Evolutionary conservation across 169 alveolate genomes (phyloP), one percentile per base, ranked within the genome.

Genomic region (Babesia gibsoni): DNA sequence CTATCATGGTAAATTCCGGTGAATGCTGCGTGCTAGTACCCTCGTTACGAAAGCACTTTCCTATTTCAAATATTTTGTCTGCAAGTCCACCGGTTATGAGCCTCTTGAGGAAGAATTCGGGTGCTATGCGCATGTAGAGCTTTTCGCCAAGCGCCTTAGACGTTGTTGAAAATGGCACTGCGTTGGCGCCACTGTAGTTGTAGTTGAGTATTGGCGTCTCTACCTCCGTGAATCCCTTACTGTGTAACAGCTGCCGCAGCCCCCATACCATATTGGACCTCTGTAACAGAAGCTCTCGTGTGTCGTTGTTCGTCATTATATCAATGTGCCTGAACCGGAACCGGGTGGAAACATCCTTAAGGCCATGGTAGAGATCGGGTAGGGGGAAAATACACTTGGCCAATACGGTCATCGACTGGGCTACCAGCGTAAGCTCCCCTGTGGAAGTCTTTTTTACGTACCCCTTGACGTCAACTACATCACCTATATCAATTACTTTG

Each of bases 1-100:
- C 99, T 80, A 96, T 90, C 39, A 99, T 94, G 0, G 99, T 98
- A 91, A 97, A 98, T 87, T 98, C 99, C 23, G 99, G 99, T 82
- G 98, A 97, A 90, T 98, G 99, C 9, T 98, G 94, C 70, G 94
- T 78, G 82, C 97, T 99, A 70, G 96, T 96, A 7, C 99, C 97
- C 89, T 98, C 99, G 80, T 98, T 98, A 77, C 99, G 95, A 88
- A 98, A 98, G 80, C 96, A 94, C 80, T 96, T 95, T 43, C 99
- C 99, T 36, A 98, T 97, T 91, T 98, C 99, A 75, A 91, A 98
- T 8, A 98, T 99, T 89, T 94, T 91, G 56, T 96, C 98, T 73
- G 75, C 64, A 23, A 96, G 61, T 30, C 99, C 99, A 25, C 99
- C 99, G 12, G 97, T 97, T 41, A 98, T 87, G 46, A 97, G 92